Percentiles rank a stretch among this genome's conserved stretches.
These are phyloP conservation scores for Amanita brunnescens DNA, from an alignment of 768 basidiomycete genomes.

Conservation along the genomic window DNA sequence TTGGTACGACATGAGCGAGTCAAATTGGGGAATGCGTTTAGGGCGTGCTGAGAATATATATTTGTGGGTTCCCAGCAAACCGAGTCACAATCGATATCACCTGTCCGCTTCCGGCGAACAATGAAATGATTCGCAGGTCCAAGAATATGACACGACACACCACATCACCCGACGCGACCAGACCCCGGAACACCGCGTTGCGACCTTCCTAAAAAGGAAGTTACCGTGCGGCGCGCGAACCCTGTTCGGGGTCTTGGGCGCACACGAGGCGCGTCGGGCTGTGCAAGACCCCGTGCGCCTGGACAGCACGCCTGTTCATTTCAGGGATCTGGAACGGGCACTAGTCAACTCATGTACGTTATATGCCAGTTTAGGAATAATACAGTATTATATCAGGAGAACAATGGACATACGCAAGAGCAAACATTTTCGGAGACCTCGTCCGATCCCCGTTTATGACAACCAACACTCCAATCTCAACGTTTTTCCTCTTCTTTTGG, in stretches of 20 bases:
- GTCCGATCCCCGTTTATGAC: neutral
- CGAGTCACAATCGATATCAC: constrained; percentile 2
- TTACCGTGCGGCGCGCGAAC: neutral
- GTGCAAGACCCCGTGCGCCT: neutral
- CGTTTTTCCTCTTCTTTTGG: constrained; percentile 11
- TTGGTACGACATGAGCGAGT: constrained; percentile 27
- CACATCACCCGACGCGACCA: neutral
- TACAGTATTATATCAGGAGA: constrained; percentile 7
- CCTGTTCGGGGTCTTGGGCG: neutral
- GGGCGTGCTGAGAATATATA: neutral
- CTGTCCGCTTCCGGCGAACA: constrained; percentile 24
- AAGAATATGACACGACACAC: neutral
- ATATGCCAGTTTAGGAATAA: constrained; percentile 1
- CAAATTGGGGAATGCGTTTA: constrained; percentile 13
- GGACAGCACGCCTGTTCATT: neutral
- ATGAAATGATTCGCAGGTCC: constrained; percentile 17
- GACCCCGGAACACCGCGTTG: neutral
- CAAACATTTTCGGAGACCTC: neutral
- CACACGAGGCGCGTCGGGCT: constrained; percentile 3
- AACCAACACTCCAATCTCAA: neutral
- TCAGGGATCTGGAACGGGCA: neutral
- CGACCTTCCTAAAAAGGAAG: constrained; percentile 1
- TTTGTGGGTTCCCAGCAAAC: neutral
- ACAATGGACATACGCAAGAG: constrained; percentile 3
- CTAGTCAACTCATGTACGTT: constrained; percentile 9